phyloP scores from a whole-genome alignment of 2,329 filamentous ascomycete species.

The Leptoxyphium fumago region DNA sequence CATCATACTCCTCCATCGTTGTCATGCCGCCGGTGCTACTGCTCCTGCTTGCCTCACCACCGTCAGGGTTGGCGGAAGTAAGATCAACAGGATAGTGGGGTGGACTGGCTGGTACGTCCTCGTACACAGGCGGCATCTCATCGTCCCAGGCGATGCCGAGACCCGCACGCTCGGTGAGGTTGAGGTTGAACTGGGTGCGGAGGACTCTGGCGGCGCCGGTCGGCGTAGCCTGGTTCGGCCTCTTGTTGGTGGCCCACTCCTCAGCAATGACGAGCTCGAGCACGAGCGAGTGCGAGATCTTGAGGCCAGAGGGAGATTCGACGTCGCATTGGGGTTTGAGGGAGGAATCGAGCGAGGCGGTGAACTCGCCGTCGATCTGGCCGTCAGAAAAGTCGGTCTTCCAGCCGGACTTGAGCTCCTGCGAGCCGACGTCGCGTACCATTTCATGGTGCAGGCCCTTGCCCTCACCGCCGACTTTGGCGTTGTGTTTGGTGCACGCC shows the following conservation, averaged over 20 bases:
- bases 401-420: conserved; percentile 77
- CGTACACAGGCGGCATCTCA: conserved; percentile 84
- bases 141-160: conserved; percentile 95
- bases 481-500: conserved; percentile 62
- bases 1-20: conserved; percentile 31
- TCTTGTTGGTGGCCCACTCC: conserved; percentile 60
- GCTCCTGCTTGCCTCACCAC: background rate
- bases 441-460: conserved; percentile 65
- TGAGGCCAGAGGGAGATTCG: conserved; percentile 57
- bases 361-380: conserved; percentile 68
- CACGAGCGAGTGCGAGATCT: conserved; percentile 71
- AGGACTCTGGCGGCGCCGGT: conserved; percentile 84
- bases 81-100: conserved; percentile 37
- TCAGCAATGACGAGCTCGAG: conserved; percentile 90
- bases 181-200: conserved; percentile 76
- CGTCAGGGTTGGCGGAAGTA: background rate
- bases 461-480: conserved; percentile 46
- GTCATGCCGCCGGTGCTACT: conserved; percentile 5
- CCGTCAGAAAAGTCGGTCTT: conserved; percentile 60
- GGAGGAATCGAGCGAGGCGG: conserved; percentile 44
- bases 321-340: conserved; percentile 63
- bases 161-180: conserved; percentile 69
- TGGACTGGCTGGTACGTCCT: conserved; percentile 78
- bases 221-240: conserved; percentile 61
- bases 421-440: conserved; percentile 61